Evolutionary conservation across 1,139 yeast genomes (phyloP).

Genomic region (Geotrichum australiense): DNA sequence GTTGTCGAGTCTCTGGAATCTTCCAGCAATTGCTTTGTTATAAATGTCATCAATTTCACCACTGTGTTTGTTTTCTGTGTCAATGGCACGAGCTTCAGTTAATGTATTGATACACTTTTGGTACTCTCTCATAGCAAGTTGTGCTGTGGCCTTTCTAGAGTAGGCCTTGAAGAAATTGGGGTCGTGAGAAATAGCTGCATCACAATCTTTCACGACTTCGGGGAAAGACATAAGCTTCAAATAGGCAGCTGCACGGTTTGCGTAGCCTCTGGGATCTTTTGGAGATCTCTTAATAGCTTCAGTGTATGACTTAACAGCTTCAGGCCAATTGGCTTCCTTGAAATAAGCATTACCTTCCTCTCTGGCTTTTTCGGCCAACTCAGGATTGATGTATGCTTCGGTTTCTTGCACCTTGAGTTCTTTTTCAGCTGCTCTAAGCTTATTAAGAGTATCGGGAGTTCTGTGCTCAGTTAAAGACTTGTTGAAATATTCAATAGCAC

Average conservation of each 20-base stretch:
- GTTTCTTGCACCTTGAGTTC: constrained; percentile 74
- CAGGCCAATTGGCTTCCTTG: constrained; percentile 93
- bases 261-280: constrained; percentile 92
- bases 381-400: constrained; percentile 76
- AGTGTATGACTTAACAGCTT: constrained; percentile 86
- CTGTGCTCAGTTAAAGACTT: constrained; percentile 95
- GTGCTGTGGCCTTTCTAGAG: constrained; percentile 93
- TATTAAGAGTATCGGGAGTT: constrained; percentile 86
- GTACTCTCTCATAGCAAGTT: constrained; percentile 84
- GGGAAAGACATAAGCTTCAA: constrained; percentile 95
- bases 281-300: constrained; percentile 97
- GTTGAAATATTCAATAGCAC: constrained; percentile 75
- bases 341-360: constrained; percentile 84
- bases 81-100: constrained; percentile 68
- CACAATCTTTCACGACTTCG: constrained; percentile 90
- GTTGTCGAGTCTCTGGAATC: constrained; percentile 77
- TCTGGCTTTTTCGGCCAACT: constrained; percentile 92
- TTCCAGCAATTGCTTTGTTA: constrained; percentile 66
- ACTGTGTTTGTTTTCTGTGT: constrained; percentile 54
- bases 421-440: constrained; percentile 82
- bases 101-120: constrained; percentile 77
- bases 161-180: constrained; percentile 89
- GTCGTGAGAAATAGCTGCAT: constrained; percentile 79
- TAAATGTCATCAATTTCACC: constrained; percentile 79
- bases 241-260: constrained; percentile 96